Percentiles rank a stretch among this genome's conserved stretches.
Evolutionary conservation across 371 early-diverging fungal species (phyloP).

Genomic region (Lichtheimia hyalospora): DNA sequence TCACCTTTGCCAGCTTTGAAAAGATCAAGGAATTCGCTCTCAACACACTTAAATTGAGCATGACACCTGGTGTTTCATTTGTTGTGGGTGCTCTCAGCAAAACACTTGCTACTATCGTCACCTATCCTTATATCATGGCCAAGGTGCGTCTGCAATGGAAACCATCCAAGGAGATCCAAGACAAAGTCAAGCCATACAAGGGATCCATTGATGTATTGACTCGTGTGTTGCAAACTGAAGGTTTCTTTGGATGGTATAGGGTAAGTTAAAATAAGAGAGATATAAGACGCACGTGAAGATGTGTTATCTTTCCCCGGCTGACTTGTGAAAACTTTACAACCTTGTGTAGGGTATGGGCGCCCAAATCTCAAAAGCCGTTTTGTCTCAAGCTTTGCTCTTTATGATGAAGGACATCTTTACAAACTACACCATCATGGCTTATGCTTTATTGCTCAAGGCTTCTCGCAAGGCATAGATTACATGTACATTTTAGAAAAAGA

Average conservation of each 20-base stretch:
- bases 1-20: slow-evolving; percentile 97
- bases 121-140: slow-evolving; percentile 98
- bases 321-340: background rate
- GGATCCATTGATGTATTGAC: slow-evolving; percentile 85
- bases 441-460: slow-evolving; percentile 28
- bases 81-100: slow-evolving; percentile 90
- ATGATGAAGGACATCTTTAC: slow-evolving; percentile 91
- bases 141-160: slow-evolving; percentile 96
- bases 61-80: slow-evolving; percentile 82
- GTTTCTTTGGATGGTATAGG: slow-evolving; percentile 91
- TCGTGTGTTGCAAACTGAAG: slow-evolving; percentile 79
- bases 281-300: no score
- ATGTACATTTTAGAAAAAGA: no score
- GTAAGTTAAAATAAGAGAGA: slow-evolving; percentile 38
- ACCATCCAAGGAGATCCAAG: slow-evolving; percentile 65
- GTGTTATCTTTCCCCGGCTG: background rate
- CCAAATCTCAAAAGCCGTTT: slow-evolving; percentile 95
- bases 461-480: slow-evolving; percentile 29
- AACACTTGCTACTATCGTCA: slow-evolving; percentile 85
- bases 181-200: slow-evolving; percentile 63
- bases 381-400: slow-evolving; percentile 93
- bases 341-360: slow-evolving; percentile 85
- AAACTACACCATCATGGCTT: slow-evolving; percentile 59
- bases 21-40: slow-evolving; percentile 72
- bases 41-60: slow-evolving; percentile 31